Evolutionary conservation across 2,329 filamentous ascomycete species (phyloP).

Genomic region (Botryosphaeria dothidea): DNA sequence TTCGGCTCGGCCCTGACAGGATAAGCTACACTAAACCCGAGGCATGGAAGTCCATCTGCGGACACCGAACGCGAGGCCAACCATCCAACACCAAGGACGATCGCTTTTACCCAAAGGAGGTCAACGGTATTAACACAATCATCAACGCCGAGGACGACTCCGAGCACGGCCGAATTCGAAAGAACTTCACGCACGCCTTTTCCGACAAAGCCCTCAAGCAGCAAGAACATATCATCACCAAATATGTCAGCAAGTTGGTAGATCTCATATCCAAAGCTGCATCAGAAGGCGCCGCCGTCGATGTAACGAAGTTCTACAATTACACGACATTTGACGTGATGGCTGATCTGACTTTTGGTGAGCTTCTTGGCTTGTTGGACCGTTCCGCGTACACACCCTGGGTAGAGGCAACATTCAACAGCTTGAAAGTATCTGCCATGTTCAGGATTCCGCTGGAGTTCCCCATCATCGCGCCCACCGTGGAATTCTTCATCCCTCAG

Average conservation of each 20-base stretch:
- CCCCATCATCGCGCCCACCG: conserved; percentile 24
- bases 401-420: conserved; percentile 32
- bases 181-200: conserved; percentile 38
- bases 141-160: conserved; percentile 29
- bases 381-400: conserved; percentile 32
- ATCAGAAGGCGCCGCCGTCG: not conserved
- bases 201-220: conserved; percentile 30
- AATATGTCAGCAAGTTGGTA: conserved; percentile 35
- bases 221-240: conserved; percentile 33
- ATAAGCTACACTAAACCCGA: conserved; percentile 7
- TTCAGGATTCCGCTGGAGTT: conserved; percentile 4
- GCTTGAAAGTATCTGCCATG: conserved; percentile 18
- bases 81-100: conserved; percentile 31
- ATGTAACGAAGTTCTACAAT: not conserved
- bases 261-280: not conserved
- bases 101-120: conserved; percentile 27
- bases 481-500: conserved; percentile 26
- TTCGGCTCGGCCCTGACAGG: conserved; percentile 4
- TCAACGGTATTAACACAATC: conserved; percentile 38
- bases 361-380: conserved; percentile 32
- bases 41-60: conserved; percentile 40
- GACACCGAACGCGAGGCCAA: conserved; percentile 29
- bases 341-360: conserved; percentile 34
- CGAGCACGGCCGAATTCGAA: conserved; percentile 36
- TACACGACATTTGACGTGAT: conserved; percentile 35